Evolutionary conservation across 2,329 filamentous ascomycete species (phyloP).

Genomic region (Ophiostoma tasmaniense): DNA sequence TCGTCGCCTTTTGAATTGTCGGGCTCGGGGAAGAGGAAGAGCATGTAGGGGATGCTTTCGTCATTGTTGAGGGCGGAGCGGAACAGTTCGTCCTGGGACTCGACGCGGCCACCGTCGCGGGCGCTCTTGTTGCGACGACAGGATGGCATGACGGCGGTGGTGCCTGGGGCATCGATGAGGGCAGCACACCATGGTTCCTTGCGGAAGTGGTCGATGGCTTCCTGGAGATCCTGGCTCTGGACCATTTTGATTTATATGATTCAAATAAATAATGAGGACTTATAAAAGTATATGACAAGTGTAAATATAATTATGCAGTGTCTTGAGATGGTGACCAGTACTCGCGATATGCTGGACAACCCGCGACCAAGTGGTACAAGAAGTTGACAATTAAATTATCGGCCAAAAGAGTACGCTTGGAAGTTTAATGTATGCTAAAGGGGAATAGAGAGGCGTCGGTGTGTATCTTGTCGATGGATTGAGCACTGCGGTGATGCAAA

Average conservation of each 20-base stretch:
- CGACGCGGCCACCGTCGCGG: neutral
- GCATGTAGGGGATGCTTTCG: conserved; percentile 21
- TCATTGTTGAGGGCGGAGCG: conserved; percentile 14
- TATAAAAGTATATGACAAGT: neutral
- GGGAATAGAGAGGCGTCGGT: neutral
- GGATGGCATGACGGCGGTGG: neutral
- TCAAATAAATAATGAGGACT: neutral
- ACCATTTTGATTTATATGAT: neutral
- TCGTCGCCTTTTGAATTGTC: conserved; percentile 5
- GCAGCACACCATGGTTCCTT: conserved; percentile 14
- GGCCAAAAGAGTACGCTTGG: neutral
- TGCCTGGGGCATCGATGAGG: conserved; percentile 15
- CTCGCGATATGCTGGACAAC: neutral
- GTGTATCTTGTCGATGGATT: neutral
- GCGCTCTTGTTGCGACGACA: neutral
- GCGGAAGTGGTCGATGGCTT: conserved; percentile 16
- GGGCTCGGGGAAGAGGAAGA: conserved; percentile 22
- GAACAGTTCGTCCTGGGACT: conserved; percentile 18
- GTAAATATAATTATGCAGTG: neutral
- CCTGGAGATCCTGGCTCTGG: conserved; percentile 11
- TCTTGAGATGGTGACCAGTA: neutral
- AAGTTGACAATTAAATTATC: no score
- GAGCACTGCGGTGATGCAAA: neutral
- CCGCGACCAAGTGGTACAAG: no score
- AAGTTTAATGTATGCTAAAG: neutral